These are phyloP conservation scores for Nymphaea thermarum DNA, from an alignment of 164 flowering plant genomes.

Conservation along the genomic window DNA sequence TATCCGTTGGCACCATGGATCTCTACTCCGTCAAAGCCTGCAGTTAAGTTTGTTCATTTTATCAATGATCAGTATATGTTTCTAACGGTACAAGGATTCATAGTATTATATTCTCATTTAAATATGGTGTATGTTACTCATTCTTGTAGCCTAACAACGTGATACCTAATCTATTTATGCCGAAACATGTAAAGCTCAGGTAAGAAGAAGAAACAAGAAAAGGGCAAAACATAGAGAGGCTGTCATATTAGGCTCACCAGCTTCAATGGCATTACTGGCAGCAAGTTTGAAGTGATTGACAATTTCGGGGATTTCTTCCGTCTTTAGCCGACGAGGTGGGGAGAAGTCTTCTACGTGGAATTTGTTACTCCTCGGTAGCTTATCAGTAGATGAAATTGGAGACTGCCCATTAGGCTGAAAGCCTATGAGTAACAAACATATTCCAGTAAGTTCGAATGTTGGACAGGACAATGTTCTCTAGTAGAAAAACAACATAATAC, in stretches of 20 bases:
- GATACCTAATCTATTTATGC: too few species aligned
- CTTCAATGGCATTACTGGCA: constrained; percentile 23
- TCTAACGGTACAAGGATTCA: background rate
- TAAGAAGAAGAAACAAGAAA: background rate
- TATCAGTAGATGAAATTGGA: constrained; percentile 20
- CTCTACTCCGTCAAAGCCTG: constrained; percentile 34
- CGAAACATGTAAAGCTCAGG: too few species aligned
- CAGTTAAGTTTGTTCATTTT: background rate
- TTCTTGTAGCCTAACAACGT: too few species aligned
- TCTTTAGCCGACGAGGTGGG: constrained; percentile 3
- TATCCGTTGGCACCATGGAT: constrained; percentile 32
- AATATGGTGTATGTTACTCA: too few species aligned
- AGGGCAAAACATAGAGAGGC: background rate
- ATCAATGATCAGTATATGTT: background rate
- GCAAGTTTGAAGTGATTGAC: constrained; percentile 20
- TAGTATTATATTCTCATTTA: too few species aligned
- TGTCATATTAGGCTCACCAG: constrained; percentile 8
- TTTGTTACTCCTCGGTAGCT: constrained; percentile 13
- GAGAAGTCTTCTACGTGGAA: constrained; percentile 4
- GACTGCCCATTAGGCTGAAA: constrained; percentile 21
- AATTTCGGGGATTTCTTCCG: constrained; percentile 15
- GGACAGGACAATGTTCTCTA: too few species aligned
- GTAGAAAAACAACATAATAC: too few species aligned
- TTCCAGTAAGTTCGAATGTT: too few species aligned
- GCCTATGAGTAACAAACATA: constrained; percentile 2